Evolutionary conservation across 2,329 filamentous ascomycete genomes (phyloP), one percentile per base, ranked within the genome.

Genomic region (Diaporthe citriasiana): DNA sequence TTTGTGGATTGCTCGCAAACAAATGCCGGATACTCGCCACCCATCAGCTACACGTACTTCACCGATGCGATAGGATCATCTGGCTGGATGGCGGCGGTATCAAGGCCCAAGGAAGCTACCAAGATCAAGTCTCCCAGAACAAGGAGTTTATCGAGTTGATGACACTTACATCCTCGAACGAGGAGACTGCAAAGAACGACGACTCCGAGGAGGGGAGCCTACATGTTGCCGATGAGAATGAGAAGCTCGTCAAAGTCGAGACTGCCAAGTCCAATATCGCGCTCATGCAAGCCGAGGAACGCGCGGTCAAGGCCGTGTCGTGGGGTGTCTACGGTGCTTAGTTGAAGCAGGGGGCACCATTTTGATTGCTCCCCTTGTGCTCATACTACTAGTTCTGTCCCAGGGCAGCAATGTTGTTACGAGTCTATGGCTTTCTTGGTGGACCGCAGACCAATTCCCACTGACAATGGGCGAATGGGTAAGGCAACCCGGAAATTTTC

Each of bases 361-460:
- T 12, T 82, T 93, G 76, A 92, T 94, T 76, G 93, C 91, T 0
- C 89, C 93, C 0, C 82, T 96, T 4, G 81, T 95, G 3, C 42
- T 90, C 6, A 73, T 91, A 27, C 82, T 94, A 3, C 87, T 97
- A 12, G 81, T 94, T 7, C 80, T 95, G 12, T 92, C 94, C 0
- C 95, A 98, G 80, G 94, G 93, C 15, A 89, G 93, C 76, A 98
- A 97, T 80, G 96, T 98, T 76, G 88, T 91, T 77, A 98, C 95
- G 15, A 95, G 93, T 79, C 84, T 98, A 71, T 98, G 96, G 96
- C 89, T 98, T 1, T 97, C 95, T 0, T 98, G 92, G 85, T 98
- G 96, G 96, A 97, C 94, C 0, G 94, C 93, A 0, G 84, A 95
- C 81, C 92, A 93, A 80, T 98, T 93, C 77, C 85, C 87, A 10